phyloP scores from a whole-genome alignment of 768 basidiomycete species.

The Tephrocybe sp. region DNA sequence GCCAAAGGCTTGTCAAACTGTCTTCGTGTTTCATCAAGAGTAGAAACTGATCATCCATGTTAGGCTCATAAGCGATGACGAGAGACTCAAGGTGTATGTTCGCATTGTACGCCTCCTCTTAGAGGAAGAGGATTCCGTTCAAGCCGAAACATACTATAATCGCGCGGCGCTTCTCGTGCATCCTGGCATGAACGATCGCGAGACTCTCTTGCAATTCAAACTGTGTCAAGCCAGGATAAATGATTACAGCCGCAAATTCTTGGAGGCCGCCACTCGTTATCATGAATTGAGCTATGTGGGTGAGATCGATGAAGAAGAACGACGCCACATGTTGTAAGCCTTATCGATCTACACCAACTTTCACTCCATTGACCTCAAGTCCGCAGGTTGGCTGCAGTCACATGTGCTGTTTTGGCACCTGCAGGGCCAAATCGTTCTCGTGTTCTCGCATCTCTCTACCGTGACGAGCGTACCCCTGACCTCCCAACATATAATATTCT shows the following conservation, averaged over 20 bases:
- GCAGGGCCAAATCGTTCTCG: conserved; percentile 96
- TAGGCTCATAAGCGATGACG: conserved; percentile 70
- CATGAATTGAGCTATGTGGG: conserved; percentile 91
- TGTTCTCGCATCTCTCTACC: conserved; percentile 85
- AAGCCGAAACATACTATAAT: conserved; percentile 98
- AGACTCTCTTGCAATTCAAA: conserved; percentile 81
- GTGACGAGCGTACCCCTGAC: conserved; percentile 85
- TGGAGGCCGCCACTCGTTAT: conserved; percentile 91
- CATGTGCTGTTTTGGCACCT: conserved; percentile 94
- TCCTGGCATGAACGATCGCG: conserved; percentile 65
- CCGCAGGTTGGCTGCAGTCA: conserved; percentile 81
- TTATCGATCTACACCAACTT: neutral
- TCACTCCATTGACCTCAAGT: neutral
- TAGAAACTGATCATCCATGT: conserved; percentile 9
- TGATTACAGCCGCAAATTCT: conserved; percentile 88
- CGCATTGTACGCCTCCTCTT: conserved; percentile 91
- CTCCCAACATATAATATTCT: conserved; percentile 87
- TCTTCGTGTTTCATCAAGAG: neutral
- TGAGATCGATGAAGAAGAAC: conserved; percentile 92
- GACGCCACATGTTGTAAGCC: conserved; percentile 83
- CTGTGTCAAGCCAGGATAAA: conserved; percentile 92
- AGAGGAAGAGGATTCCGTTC: conserved; percentile 95
- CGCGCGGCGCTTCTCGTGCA: conserved; percentile 90
- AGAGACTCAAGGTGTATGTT: conserved; percentile 88
- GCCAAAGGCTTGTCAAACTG: conserved; percentile 62